A percentile compares a stretch with the other conserved stretches of the same genome.
These are phyloP conservation scores for Umbelopsis sp. DNA, from an alignment of 192 early-diverging fungal species.

Conservation along the genomic window DNA sequence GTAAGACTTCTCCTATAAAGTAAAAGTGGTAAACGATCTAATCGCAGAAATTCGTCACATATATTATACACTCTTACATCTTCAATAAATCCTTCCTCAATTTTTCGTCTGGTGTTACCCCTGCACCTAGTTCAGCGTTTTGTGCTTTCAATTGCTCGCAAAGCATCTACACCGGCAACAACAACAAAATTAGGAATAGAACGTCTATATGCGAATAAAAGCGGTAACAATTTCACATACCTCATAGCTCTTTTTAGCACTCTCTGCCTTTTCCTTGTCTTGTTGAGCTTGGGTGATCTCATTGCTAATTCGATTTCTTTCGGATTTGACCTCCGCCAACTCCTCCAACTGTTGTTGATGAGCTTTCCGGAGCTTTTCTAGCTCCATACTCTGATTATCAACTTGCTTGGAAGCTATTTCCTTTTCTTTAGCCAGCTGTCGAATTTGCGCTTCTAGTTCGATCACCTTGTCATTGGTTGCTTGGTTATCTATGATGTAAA, in stretches of 20 bases:
- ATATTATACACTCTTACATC: background rate
- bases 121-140: background rate
- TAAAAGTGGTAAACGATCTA: background rate
- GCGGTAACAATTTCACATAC: background rate
- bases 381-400: background rate
- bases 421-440: background rate
- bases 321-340: background rate
- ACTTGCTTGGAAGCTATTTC: background rate
- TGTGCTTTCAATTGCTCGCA: constrained; percentile 14
- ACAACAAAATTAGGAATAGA: too few species aligned
- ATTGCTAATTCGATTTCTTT: background rate
- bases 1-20: background rate
- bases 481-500: constrained; percentile 3
- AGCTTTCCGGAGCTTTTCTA: background rate
- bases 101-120: background rate
- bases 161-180: background rate
- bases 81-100: constrained; percentile 5
- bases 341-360: background rate
- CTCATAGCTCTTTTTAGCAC: constrained; percentile 2
- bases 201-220: background rate
- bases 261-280: constrained; percentile 6
- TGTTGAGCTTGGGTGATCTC: background rate
- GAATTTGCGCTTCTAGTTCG: background rate
- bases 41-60: background rate
- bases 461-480: background rate